Conservation (phyloP, 139 green algal genomes). For the Coelastrella sp. region DNA sequence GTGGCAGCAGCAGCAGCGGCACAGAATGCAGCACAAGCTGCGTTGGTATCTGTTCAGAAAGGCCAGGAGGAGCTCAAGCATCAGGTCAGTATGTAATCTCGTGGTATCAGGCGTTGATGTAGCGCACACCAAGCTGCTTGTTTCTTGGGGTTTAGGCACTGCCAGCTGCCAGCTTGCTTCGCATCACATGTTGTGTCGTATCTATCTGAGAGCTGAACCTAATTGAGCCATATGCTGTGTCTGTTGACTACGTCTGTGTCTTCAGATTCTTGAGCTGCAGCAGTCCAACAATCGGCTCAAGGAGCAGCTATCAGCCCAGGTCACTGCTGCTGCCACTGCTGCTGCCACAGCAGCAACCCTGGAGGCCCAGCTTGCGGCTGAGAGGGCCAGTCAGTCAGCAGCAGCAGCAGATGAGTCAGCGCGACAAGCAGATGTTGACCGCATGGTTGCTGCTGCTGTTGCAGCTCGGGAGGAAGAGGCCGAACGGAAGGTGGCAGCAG, state of each 20-base stretch:
- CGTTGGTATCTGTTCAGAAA: not conserved
- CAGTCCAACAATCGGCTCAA: not conserved
- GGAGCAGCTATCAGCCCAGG: slow-evolving; percentile 33
- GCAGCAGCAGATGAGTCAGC: slow-evolving; percentile 44
- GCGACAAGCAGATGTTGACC: slow-evolving; percentile 54
- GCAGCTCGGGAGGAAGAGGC: slow-evolving; percentile 58
- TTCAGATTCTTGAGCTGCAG: slow-evolving; percentile 15
- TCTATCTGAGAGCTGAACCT: too few relatives aligned
- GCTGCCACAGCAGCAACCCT: slow-evolving; percentile 43
- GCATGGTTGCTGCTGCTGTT: slow-evolving; percentile 60
- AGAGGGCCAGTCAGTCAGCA: slow-evolving; percentile 47
- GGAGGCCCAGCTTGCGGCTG: slow-evolving; percentile 54
- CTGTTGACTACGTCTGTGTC: too few relatives aligned
- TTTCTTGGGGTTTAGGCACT: too few relatives aligned
- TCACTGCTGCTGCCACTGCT: slow-evolving; percentile 38
- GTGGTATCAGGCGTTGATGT: too few relatives aligned
- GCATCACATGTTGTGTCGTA: too few relatives aligned
- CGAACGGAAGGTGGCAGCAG: slow-evolving; percentile 39
- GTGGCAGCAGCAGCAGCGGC: slow-evolving; percentile 5
- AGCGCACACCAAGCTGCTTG: too few relatives aligned
- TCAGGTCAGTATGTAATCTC: too few relatives aligned
- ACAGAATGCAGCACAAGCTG: not conserved
- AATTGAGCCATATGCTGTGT: too few relatives aligned
- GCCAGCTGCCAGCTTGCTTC: too few relatives aligned
- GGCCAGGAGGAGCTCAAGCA: not conserved